These are phyloP conservation scores for Austroboletus festivus DNA, from an alignment of 768 basidiomycete species.

Conservation along the genomic window DNA sequence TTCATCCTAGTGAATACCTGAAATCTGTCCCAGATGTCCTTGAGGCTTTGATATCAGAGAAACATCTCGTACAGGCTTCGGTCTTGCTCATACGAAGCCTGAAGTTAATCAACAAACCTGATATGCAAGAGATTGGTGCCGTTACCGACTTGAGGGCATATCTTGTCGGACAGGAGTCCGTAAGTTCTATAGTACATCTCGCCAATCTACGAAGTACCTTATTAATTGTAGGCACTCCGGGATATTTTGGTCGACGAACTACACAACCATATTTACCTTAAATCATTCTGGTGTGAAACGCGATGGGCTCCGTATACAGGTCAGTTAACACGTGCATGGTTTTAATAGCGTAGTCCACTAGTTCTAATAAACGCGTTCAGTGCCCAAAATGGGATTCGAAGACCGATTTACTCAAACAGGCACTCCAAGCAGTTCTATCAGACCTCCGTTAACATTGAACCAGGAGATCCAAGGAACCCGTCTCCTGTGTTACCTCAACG, in stretches of 20 bases:
- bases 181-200: conserved; percentile 35
- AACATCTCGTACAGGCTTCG: conserved; percentile 85
- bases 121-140: conserved; percentile 96
- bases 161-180: conserved; percentile 81
- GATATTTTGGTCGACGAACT: conserved; percentile 95
- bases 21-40: conserved; percentile 89
- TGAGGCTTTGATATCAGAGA: conserved; percentile 94
- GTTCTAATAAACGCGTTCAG: conserved; percentile 35
- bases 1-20: conserved; percentile 67
- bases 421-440: conserved; percentile 17
- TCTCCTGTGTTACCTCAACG: conserved; percentile 60
- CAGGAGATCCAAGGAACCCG: conserved; percentile 46
- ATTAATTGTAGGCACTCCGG: conserved; percentile 63
- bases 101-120: conserved; percentile 86
- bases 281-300: conserved; percentile 92
- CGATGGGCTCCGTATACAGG: conserved; percentile 86
- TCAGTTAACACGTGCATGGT: conserved; percentile 66
- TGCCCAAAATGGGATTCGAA: conserved; percentile 66
- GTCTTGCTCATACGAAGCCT: conserved; percentile 82
- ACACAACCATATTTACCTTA: conserved; percentile 95
- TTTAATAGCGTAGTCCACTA: not conserved
- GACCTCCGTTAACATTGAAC: conserved; percentile 33
- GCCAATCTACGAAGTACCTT: not conserved
- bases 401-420: conserved; percentile 35
- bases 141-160: conserved; percentile 85